A percentile compares a stretch with the other conserved stretches of the same genome.
Conservation (phyloP, 805 yeast genomes). For the Candida boleticola region DNA sequence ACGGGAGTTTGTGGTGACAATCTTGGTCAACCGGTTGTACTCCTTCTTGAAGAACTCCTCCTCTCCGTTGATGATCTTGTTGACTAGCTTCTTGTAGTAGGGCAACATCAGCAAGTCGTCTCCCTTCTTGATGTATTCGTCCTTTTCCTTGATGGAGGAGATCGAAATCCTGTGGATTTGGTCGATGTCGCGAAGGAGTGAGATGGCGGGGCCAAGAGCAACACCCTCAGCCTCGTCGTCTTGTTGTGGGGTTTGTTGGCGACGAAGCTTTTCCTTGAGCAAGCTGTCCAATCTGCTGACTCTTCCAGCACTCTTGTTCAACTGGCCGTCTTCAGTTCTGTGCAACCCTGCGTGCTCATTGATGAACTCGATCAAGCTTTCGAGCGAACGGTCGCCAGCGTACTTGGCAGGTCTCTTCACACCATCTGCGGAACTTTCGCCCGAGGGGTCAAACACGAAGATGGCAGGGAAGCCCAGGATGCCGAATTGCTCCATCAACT, state of each 20-base stretch:
- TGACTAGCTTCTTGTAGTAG: conserved; percentile 50
- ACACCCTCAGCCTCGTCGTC: background rate
- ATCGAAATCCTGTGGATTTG: conserved; percentile 1
- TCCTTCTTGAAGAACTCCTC: conserved; percentile 45
- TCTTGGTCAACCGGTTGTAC: conserved; percentile 40
- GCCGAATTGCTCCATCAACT: conserved; percentile 38
- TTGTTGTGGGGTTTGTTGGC: background rate
- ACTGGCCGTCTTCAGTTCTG: conserved; percentile 32
- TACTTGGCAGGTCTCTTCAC: conserved; percentile 24
- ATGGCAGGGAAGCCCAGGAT: conserved; percentile 54
- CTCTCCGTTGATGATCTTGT: conserved; percentile 45
- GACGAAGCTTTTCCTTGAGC: background rate
- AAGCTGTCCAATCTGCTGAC: conserved; percentile 19
- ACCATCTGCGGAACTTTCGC: conserved; percentile 17
- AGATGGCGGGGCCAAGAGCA: conserved; percentile 6
- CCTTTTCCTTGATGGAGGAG: conserved; percentile 1
- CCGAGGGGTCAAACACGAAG: conserved; percentile 40
- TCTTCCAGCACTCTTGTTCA: conserved; percentile 31
- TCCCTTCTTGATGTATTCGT: conserved; percentile 10
- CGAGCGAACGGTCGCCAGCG: conserved; percentile 21
- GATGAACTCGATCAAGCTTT: conserved; percentile 20
- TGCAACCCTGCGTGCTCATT: conserved; percentile 27
- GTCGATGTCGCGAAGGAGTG: conserved; percentile 12
- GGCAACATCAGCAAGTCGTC: conserved; percentile 25
- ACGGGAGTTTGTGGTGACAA: conserved; percentile 35